Evolutionary conservation across 2,329 filamentous ascomycete species (phyloP), one percentile per base, ranked within the genome.

Genomic region (Pseudocercospora macadamiae): DNA sequence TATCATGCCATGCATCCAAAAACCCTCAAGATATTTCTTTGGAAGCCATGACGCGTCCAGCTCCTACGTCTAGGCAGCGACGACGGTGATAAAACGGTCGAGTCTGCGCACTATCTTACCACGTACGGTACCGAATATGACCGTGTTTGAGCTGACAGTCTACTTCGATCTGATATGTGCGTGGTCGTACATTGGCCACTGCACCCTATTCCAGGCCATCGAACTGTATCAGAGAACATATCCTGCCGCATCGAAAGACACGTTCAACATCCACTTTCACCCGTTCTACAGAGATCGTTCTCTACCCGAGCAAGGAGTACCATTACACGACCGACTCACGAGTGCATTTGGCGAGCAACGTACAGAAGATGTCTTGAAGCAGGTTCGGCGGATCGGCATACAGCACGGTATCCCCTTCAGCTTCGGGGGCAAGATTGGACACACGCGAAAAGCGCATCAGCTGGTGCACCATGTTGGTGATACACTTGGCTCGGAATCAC

Each of bases 121-220:
- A 3, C 47, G 30, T 51, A 3, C n/a, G 12, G 30, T n/a, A 16
- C 8, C 18, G n/a, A 12, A 48, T 25, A 55, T 55, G 53, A 48
- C 53, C 7, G 44, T 49, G 18, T n/a, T 49, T 30, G n/a, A 49
- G 39, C 32, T 58, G 25, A 54, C 26, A 25, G 16, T 48, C 14
- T 58, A 39, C 37, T 53, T 58, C 21, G 55, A 54, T 42, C 25
- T 34, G 6, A 49, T 58, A 14, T 54, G 55, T 28, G 48, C 49
- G 26, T 54, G 37, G 49, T 54, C n/a, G 21, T 48, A 54, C 30
- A 54, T 48, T 18, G 55, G 49, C 4, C 55, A 54, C 39, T 49
- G 55, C 18, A 47, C 48, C 7, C 55, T 58, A 3, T 48, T 53
- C 18, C 48, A 48, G n/a, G 37, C 55, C 2, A 47, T 58, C 21